phyloP scores from a whole-genome alignment of 2,329 filamentous ascomycete species.

The Fusarium buxicola region DNA sequence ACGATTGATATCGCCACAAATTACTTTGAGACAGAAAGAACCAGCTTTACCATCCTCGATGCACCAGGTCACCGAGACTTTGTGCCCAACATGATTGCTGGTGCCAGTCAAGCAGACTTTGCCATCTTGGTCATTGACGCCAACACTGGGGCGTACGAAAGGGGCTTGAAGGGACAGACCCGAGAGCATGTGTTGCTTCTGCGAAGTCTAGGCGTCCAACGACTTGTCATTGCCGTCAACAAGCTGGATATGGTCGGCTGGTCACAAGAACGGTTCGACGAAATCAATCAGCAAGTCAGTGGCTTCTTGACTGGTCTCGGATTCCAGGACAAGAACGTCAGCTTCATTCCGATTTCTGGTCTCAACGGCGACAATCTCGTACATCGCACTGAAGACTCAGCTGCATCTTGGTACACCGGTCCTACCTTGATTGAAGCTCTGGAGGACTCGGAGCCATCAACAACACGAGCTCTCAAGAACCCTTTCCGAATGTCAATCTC shows the following conservation, averaged over 20 bases:
- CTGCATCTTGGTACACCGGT: constrained; percentile 82
- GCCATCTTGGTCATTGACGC: constrained; percentile 95
- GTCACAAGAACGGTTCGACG: constrained; percentile 84
- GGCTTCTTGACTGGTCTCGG: constrained; percentile 86
- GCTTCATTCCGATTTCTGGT: constrained; percentile 90
- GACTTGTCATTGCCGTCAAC: constrained; percentile 91
- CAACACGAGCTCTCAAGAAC: constrained; percentile 74
- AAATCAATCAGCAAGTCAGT: constrained; percentile 85
- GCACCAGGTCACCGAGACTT: constrained; percentile 96
- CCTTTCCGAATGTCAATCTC: constrained; percentile 88
- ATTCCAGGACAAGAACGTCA: constrained; percentile 83
- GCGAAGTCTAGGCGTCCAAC: constrained; percentile 89
- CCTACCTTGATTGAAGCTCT: constrained; percentile 84
- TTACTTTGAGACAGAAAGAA: constrained; percentile 89
- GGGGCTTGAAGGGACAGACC: constrained; percentile 92
- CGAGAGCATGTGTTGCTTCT: constrained; percentile 92
- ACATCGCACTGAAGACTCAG: constrained; percentile 63
- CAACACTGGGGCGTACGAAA: constrained; percentile 90
- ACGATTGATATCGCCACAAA: constrained; percentile 98
- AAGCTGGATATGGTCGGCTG: constrained; percentile 91
- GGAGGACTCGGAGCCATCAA: constrained; percentile 81
- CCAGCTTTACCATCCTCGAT: constrained; percentile 92
- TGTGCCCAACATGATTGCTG: constrained; percentile 99
- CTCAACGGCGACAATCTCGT: constrained; percentile 89
- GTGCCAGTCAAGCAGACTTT: constrained; percentile 94